These are phyloP conservation scores for Wickerhamiella cacticola DNA, from an alignment of 805 yeast genomes.

Conservation along the genomic window DNA sequence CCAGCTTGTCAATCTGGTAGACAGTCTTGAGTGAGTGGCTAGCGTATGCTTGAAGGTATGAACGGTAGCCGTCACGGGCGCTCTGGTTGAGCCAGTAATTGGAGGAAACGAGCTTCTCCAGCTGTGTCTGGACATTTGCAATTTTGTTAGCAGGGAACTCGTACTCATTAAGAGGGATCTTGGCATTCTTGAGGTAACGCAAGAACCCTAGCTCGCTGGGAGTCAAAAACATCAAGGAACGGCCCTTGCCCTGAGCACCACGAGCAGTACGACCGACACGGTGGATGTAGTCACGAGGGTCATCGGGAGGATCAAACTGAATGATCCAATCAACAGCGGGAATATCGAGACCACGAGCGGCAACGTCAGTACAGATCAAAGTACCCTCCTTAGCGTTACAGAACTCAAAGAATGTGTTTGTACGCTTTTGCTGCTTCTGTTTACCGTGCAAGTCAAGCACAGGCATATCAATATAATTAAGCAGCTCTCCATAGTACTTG, in stretches of 20 bases:
- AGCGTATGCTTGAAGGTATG: constrained; percentile 94
- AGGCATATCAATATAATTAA: constrained; percentile 93
- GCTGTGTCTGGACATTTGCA: constrained; percentile 90
- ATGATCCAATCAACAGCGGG: constrained; percentile 99
- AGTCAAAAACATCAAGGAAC: constrained; percentile 85
- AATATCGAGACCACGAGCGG: constrained; percentile 97
- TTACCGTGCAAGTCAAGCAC: constrained; percentile 95
- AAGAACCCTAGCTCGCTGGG: constrained; percentile 92
- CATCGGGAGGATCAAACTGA: constrained; percentile 99
- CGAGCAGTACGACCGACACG: constrained; percentile 99
- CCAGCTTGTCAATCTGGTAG: constrained; percentile 89
- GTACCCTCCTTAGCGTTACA: constrained; percentile 95
- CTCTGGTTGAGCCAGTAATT: constrained; percentile 88
- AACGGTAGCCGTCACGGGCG: constrained; percentile 95
- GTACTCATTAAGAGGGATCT: constrained; percentile 93
- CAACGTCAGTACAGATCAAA: constrained; percentile 92
- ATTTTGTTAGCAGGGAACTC: constrained; percentile 91
- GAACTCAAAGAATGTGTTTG: constrained; percentile 95
- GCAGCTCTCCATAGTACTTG: constrained; percentile 85
- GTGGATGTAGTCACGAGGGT: constrained; percentile 97
- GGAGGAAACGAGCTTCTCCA: constrained; percentile 79
- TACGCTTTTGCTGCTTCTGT: constrained; percentile 96
- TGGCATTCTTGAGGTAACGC: constrained; percentile 89
- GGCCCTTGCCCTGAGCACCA: constrained; percentile 73
- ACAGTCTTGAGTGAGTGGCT: constrained; percentile 94